Evolutionary conservation across 2,329 filamentous ascomycete species (phyloP).

Genomic region (Clonostachys rhizophaga): DNA sequence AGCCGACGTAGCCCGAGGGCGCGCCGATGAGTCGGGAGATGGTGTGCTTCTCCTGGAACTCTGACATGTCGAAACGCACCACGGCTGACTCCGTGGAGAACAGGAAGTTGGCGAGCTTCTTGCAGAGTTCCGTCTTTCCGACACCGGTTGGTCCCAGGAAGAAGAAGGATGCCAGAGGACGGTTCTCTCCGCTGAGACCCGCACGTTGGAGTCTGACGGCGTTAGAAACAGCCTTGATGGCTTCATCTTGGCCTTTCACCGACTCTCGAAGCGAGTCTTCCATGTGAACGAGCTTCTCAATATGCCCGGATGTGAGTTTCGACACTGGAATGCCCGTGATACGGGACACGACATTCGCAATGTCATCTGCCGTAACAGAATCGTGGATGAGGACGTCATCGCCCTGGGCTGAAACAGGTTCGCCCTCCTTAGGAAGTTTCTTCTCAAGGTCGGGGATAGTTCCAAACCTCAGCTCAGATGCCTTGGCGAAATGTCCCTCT

Average conservation of each 20-base stretch:
- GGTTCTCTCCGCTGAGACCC: slow-evolving; percentile 85
- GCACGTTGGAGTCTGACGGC: slow-evolving; percentile 92
- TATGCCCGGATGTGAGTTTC: slow-evolving; percentile 88
- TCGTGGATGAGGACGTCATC: slow-evolving; percentile 73
- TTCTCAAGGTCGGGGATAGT: slow-evolving; percentile 77
- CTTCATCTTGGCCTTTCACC: slow-evolving; percentile 91
- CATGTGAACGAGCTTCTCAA: slow-evolving; percentile 94
- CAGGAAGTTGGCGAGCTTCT: slow-evolving; percentile 88
- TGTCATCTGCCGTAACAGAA: slow-evolving; percentile 91
- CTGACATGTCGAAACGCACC: slow-evolving; percentile 93
- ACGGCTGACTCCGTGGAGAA: slow-evolving; percentile 92
- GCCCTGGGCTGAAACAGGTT: slow-evolving; percentile 26
- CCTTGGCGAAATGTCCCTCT: slow-evolving; percentile 81
- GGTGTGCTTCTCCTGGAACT: slow-evolving; percentile 97
- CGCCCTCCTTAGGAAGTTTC: slow-evolving; percentile 72
- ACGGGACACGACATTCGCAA: slow-evolving; percentile 84
- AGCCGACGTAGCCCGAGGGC: slow-evolving; percentile 92
- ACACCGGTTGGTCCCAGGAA: slow-evolving; percentile 96
- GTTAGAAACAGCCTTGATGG: slow-evolving; percentile 83
- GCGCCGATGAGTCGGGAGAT: slow-evolving; percentile 89
- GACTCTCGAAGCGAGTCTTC: slow-evolving; percentile 81
- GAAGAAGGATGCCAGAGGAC: slow-evolving; percentile 92
- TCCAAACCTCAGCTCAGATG: slow-evolving; percentile 87
- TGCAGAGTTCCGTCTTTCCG: slow-evolving; percentile 95
- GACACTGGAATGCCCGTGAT: slow-evolving; percentile 90